Percentiles rank a stretch among this genome's conserved stretches.
phyloP scores from a whole-genome alignment of 306 rosid species.

The Lithocarpus polystachyus region DNA sequence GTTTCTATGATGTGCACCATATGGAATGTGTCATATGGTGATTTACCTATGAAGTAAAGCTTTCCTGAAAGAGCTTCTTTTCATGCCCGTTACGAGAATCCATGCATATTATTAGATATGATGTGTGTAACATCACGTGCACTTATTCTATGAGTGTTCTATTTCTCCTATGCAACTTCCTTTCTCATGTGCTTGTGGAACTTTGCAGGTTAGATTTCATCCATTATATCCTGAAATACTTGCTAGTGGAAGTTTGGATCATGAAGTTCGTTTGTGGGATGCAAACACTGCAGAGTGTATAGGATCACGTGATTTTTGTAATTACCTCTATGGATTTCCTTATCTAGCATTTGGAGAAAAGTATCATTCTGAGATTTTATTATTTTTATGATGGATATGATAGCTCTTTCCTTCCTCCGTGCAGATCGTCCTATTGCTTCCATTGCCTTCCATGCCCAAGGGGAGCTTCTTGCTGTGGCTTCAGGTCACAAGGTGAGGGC shows the following conservation, averaged over 20 bases:
- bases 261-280: constrained; percentile 96
- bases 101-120: not conserved
- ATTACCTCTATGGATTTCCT: constrained; percentile 10
- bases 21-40: not conserved
- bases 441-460: constrained; percentile 91
- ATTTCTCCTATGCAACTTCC: not conserved
- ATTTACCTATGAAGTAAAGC: not conserved
- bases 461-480: constrained; percentile 94
- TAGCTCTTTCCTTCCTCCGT: constrained; percentile 18
- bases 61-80: not conserved
- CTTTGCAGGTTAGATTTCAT: constrained; percentile 93
- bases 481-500: constrained; percentile 89
- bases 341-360: not conserved
- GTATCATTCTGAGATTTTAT: not conserved
- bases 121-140: not conserved
- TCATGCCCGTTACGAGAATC: not conserved
- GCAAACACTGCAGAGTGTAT: constrained; percentile 86
- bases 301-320: constrained; percentile 87
- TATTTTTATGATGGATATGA: not conserved
- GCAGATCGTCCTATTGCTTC: constrained; percentile 96
- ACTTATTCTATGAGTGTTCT: not conserved
- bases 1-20: not conserved
- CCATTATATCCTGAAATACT: constrained; percentile 78
- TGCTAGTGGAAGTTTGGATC: constrained; percentile 99
- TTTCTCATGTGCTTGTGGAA: constrained; percentile 24